A percentile compares a stretch with the other conserved stretches of the same genome.
Conservation (phyloP, 2,329 filamentous ascomycete genomes). For the Anthostomella pinea region DNA sequence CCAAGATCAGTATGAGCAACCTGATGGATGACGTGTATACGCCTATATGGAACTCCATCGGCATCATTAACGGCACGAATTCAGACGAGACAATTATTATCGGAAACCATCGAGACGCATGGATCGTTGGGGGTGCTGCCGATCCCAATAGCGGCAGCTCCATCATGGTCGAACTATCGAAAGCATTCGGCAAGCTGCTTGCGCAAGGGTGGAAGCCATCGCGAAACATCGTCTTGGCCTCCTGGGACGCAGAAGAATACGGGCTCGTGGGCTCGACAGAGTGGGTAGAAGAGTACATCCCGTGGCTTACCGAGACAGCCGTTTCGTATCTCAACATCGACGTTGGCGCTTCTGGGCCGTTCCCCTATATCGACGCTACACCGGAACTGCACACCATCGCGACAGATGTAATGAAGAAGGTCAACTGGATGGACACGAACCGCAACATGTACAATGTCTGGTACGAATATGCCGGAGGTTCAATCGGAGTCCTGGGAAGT, state of each 20-base stretch:
- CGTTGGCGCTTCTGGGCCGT: conserved; percentile 58
- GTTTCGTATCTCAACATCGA: conserved; percentile 82
- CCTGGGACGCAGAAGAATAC: conserved; percentile 75
- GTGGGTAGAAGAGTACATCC: conserved; percentile 80
- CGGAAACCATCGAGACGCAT: conserved; percentile 80
- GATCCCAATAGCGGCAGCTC: conserved; percentile 82
- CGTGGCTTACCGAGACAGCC: conserved; percentile 69
- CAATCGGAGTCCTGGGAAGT: conserved; percentile 58
- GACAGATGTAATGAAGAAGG: conserved; percentile 57
- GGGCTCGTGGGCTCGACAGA: conserved; percentile 78
- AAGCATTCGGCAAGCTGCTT: conserved; percentile 67
- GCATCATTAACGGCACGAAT: conserved; percentile 74
- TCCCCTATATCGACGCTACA: conserved; percentile 57
- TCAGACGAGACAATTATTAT: conserved; percentile 73
- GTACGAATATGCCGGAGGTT: conserved; percentile 40
- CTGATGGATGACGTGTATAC: conserved; percentile 68
- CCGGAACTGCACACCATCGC: conserved; percentile 67
- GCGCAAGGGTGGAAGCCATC: conserved; percentile 76
- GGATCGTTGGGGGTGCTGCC: conserved; percentile 80
- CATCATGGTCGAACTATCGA: conserved; percentile 70
- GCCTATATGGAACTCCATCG: conserved; percentile 76
- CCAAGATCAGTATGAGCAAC: conserved; percentile 65
- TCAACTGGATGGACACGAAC: conserved; percentile 55
- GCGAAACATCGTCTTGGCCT: conserved; percentile 74
- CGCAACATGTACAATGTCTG: conserved; percentile 41